These are phyloP conservation scores for Hamamelis virginiana DNA, from an alignment of 164 flowering plant genomes.

Conservation along the genomic window DNA sequence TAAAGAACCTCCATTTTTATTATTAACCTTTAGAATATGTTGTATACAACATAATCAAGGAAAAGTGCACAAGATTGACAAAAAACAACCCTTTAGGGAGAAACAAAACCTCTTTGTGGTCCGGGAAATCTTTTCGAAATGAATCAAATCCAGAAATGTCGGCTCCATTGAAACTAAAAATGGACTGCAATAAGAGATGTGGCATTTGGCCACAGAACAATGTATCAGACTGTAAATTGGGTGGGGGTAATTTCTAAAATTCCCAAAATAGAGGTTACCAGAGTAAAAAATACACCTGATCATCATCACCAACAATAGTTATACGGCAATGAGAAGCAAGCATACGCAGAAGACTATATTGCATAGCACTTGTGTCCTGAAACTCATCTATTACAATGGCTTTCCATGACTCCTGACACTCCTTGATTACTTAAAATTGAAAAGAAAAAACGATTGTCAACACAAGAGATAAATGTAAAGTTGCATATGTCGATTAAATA, in stretches of 20 bases:
- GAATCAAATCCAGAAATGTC: conserved; percentile 85
- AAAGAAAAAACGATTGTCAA: conserved; percentile 5
- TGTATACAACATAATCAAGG: background rate
- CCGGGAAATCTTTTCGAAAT: conserved; percentile 79
- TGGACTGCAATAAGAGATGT: conserved; percentile 62
- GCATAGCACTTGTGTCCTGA: conserved; percentile 97
- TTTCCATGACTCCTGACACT: conserved; percentile 71
- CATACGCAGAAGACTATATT: conserved; percentile 58
- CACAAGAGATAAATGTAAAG: background rate
- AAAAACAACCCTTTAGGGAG: background rate
- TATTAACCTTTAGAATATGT: background rate
- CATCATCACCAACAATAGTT: conserved; percentile 97
- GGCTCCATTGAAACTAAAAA: conserved; percentile 97
- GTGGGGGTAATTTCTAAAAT: background rate
- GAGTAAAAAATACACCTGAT: conserved; percentile 55
- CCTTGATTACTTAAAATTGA: conserved; percentile 50
- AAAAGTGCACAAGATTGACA: background rate
- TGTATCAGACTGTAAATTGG: background rate
- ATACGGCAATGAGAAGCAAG: conserved; percentile 79
- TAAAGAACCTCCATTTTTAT: background rate
- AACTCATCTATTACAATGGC: conserved; percentile 91
- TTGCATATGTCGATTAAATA: background rate
- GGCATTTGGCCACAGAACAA: background rate
- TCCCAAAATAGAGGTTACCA: background rate
- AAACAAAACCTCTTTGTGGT: conserved; percentile 71